Evolutionary conservation across 1,284 basidiomycete genomes (phyloP).

Genomic region (Mycosarcoma mackinlayi): DNA sequence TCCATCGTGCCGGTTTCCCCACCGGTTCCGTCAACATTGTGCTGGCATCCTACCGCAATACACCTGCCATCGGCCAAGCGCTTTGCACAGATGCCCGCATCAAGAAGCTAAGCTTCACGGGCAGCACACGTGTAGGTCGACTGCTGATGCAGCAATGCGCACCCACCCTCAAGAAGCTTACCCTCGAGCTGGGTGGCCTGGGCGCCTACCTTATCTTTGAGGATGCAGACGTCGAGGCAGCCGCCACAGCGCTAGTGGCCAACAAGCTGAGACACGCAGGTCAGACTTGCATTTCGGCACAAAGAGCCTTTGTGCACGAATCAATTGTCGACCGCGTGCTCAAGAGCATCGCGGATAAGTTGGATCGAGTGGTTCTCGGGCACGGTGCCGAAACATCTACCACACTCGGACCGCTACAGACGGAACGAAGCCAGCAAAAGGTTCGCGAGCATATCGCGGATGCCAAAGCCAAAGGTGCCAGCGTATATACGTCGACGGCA

Average conservation of each 20-base stretch:
- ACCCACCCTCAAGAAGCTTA: constrained; percentile 87
- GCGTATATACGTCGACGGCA: constrained; percentile 78
- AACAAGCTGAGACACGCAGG: constrained; percentile 93
- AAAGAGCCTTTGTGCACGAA: constrained; percentile 74
- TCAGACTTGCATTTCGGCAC: constrained; percentile 82
- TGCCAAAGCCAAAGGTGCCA: constrained; percentile 84
- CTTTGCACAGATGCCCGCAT: constrained; percentile 73
- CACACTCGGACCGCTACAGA: constrained; percentile 95
- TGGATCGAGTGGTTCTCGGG: constrained; percentile 90
- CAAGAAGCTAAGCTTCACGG: constrained; percentile 95
- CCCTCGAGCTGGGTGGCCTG: constrained; percentile 75
- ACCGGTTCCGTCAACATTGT: constrained; percentile 94
- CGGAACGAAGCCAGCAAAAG: constrained; percentile 85
- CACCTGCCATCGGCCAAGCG: constrained; percentile 80
- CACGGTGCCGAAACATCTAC: constrained; percentile 79
- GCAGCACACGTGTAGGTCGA: constrained; percentile 90
- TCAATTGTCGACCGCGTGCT: constrained; percentile 81
- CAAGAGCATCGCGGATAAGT: constrained; percentile 80
- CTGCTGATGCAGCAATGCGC: constrained; percentile 84
- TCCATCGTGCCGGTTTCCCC: constrained; percentile 87
- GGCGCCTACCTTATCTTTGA: constrained; percentile 95
- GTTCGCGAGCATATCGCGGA: constrained; percentile 87
- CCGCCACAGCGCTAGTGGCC: constrained; percentile 83
- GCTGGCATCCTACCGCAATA: constrained; percentile 77
- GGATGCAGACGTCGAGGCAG: constrained; percentile 91